These are phyloP conservation scores for Penicillium salamii DNA, from an alignment of 495 filamentous ascomycete species.

Conservation along the genomic window DNA sequence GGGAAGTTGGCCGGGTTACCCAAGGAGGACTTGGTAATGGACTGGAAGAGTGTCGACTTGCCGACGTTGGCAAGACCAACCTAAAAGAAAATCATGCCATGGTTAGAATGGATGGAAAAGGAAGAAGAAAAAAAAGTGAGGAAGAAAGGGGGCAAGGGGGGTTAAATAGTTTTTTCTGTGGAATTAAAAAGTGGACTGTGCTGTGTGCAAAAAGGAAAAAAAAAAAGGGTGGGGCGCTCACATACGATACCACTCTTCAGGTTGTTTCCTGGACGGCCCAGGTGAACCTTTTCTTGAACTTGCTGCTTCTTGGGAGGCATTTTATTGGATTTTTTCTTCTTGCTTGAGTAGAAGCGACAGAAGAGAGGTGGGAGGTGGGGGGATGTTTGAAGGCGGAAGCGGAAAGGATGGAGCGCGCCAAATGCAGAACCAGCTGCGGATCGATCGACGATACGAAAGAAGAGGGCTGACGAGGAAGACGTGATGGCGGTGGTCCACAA, in stretches of 20 bases:
- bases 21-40: slow-evolving; percentile 95
- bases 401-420: slow-evolving; percentile 24
- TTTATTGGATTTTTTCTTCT: slow-evolving; percentile 47
- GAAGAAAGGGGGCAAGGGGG: slow-evolving; percentile 19
- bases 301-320: slow-evolving; percentile 56
- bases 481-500: slow-evolving; percentile 40
- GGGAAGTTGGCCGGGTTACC: slow-evolving; percentile 99
- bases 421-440: slow-evolving; percentile 54
- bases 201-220: slow-evolving; percentile 30
- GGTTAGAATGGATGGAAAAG: slow-evolving; percentile 18
- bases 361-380: slow-evolving; percentile 30
- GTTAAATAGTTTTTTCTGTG: slow-evolving; percentile 32
- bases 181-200: slow-evolving; percentile 38
- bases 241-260: slow-evolving; percentile 99
- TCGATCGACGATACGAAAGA: slow-evolving; percentile 34
- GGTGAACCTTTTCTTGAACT: slow-evolving; percentile 56
- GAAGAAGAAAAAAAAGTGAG: slow-evolving; percentile 15
- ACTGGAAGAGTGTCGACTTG: slow-evolving; percentile 99
- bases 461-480: slow-evolving; percentile 32
- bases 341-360: slow-evolving; percentile 44
- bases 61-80: slow-evolving; percentile 99
- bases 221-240: slow-evolving; percentile 49
- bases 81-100: slow-evolving; percentile 49
- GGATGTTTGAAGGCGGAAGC: slow-evolving; percentile 31
- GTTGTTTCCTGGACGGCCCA: slow-evolving; percentile 96